These are phyloP conservation scores for Phytophthora nicotianae DNA, from an alignment of 352 stramenopile genomes.

Conservation along the genomic window DNA sequence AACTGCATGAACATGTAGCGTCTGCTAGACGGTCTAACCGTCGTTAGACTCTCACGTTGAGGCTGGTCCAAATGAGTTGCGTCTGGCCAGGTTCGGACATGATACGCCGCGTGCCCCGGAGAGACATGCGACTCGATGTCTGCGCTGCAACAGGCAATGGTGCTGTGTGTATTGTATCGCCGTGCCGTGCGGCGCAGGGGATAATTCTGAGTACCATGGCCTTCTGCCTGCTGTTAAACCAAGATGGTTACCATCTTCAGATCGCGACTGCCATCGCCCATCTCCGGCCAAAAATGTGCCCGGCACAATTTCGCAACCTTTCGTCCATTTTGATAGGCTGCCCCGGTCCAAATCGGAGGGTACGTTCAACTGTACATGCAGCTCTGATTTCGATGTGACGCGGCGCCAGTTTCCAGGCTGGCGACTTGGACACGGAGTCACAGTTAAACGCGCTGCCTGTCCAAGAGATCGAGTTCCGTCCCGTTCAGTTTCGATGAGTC, in stretches of 20 bases:
- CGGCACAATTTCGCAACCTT: slow-evolving; percentile 3
- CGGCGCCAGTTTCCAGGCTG: not conserved
- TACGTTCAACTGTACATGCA: not conserved
- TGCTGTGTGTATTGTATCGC: too few species aligned
- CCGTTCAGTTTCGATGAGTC: not conserved
- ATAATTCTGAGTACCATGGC: not conserved
- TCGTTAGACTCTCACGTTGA: not conserved
- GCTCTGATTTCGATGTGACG: slow-evolving; percentile 6
- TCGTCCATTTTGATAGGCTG: not conserved
- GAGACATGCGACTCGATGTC: not conserved
- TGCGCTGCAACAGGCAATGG: not conserved
- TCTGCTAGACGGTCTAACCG: not conserved
- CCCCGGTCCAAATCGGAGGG: not conserved
- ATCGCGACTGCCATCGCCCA: slow-evolving; percentile 1
- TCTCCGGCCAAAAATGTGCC: slow-evolving; percentile 2
- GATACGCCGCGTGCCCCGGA: not conserved
- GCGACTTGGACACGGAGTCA: not conserved
- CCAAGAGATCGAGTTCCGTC: slow-evolving; percentile 1
- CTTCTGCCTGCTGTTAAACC: not conserved
- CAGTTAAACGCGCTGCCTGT: not conserved
- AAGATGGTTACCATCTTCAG: not conserved
- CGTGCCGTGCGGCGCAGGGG: not conserved
- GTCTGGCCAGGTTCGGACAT: not conserved
- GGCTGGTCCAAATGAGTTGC: not conserved
- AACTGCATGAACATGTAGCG: not conserved